Percentiles rank a stretch among this genome's conserved stretches.
Evolutionary conservation across 139 green algal species (phyloP).

Genomic region (Coelastrella sp.): DNA sequence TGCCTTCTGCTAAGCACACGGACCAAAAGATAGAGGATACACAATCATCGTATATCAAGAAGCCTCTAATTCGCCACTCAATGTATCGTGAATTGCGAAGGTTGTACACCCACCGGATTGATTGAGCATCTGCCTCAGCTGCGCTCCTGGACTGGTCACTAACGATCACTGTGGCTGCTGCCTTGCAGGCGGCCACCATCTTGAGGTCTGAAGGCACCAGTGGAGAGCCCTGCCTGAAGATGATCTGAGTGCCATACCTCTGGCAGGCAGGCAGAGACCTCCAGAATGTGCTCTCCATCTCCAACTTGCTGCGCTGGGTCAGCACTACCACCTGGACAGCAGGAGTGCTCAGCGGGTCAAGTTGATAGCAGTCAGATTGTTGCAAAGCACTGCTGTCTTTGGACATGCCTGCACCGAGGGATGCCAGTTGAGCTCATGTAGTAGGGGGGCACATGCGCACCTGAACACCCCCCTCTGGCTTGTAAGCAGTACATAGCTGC

Average conservation of each 20-base stretch:
- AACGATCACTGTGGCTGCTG: conserved; percentile 58
- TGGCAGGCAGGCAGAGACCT: conserved; percentile 34
- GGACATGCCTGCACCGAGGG: too few species aligned
- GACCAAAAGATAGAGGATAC: too few species aligned
- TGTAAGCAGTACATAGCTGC: conserved; percentile 65
- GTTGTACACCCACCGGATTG: conserved; percentile 49
- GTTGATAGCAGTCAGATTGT: too few species aligned
- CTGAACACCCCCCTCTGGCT: conserved; percentile 44
- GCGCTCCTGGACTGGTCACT: conserved; percentile 53
- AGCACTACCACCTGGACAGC: conserved; percentile 64
- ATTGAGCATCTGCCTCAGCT: conserved; percentile 60
- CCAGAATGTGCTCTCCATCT: conserved; percentile 68
- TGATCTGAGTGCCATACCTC: conserved; percentile 54
- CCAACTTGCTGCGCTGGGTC: conserved; percentile 61
- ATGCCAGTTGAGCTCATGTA: too few species aligned
- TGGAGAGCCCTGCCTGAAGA: conserved; percentile 68
- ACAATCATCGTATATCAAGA: too few species aligned
- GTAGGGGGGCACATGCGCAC: too few species aligned
- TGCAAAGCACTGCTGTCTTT: too few species aligned
- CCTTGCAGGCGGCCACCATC: conserved; percentile 53
- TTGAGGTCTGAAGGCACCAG: conserved; percentile 56
- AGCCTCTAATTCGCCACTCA: too few species aligned
- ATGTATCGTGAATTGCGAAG: too few species aligned
- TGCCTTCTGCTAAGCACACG: too few species aligned
- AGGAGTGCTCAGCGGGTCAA: too few species aligned